Conservation (phyloP, 176 grass and related monocot genomes). For the Oropetium thomaeum region DNA sequence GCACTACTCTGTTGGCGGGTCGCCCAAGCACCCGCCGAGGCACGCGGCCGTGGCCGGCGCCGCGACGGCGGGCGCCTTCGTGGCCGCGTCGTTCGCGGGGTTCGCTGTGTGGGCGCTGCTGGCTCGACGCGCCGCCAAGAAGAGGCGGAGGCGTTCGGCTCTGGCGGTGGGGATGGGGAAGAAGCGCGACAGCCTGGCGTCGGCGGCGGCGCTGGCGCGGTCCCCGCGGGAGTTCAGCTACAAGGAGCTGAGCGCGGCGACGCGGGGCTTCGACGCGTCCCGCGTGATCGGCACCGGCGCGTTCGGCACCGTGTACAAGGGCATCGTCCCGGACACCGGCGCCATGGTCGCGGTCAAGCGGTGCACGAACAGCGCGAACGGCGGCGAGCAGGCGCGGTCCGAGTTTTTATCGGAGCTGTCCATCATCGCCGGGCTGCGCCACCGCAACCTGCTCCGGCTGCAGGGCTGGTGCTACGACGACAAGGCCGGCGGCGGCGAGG, state of each 20-base stretch:
- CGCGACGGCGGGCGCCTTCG: constrained; percentile 70
- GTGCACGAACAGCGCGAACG: constrained; percentile 46
- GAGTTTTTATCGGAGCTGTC: constrained; percentile 93
- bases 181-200: too few relatives aligned
- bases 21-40: constrained; percentile 12
- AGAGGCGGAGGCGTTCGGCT: constrained; percentile 22
- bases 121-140: constrained; percentile 29
- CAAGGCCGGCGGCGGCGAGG: constrained; percentile 41
- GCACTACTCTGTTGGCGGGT: background rate
- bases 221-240: constrained; percentile 82
- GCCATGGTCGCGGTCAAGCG: constrained; percentile 94
- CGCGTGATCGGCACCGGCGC: constrained; percentile 94
- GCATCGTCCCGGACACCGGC: constrained; percentile 84
- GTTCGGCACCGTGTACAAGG: constrained; percentile 95
- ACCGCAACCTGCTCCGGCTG: constrained; percentile 85
- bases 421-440: constrained; percentile 94
- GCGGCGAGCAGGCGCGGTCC: constrained; percentile 53
- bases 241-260: constrained; percentile 71
- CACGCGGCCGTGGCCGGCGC: constrained; percentile 71
- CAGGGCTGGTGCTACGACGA: constrained; percentile 95
- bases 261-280: constrained; percentile 54
- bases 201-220: constrained; percentile 38
- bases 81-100: constrained; percentile 62
- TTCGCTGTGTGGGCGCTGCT: constrained; percentile 70
- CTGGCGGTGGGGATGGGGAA: background rate